Evolutionary conservation across 2,329 filamentous ascomycete genomes (phyloP).

Genomic region (Bipolaris sorokiniana): DNA sequence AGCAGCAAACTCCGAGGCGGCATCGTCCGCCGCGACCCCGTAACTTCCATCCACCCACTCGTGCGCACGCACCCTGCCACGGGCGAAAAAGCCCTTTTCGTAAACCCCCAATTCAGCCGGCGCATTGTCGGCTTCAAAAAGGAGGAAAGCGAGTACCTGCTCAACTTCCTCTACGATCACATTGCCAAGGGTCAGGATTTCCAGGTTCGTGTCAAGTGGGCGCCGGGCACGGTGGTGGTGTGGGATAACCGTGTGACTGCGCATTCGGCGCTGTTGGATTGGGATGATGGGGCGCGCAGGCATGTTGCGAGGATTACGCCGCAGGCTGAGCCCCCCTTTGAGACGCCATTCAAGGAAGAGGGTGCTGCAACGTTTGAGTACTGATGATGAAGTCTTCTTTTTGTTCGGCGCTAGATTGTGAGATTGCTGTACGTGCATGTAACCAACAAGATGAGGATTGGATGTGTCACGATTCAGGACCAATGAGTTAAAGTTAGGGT

Average conservation of each 20-base stretch:
- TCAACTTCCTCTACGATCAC: slow-evolving; percentile 80
- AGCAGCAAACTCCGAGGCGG: slow-evolving; percentile 70
- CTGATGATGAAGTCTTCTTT: neutral
- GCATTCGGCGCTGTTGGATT: slow-evolving; percentile 81
- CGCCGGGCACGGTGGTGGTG: slow-evolving; percentile 77
- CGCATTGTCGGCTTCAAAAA: slow-evolving; percentile 83
- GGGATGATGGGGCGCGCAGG: slow-evolving; percentile 77
- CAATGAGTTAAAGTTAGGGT: neutral
- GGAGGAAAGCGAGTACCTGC: slow-evolving; percentile 78
- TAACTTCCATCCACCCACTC: slow-evolving; percentile 76
- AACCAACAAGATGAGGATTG: neutral
- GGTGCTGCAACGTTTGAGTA: slow-evolving; percentile 28
- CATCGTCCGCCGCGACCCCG: slow-evolving; percentile 76
- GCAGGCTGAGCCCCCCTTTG: slow-evolving; percentile 77
- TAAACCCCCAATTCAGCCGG: slow-evolving; percentile 85
- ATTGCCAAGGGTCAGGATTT: slow-evolving; percentile 74
- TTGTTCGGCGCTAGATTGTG: no score
- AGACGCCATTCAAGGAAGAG: slow-evolving; percentile 60
- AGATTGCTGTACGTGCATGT: neutral
- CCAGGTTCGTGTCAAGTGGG: slow-evolving; percentile 78
- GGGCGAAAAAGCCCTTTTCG: slow-evolving; percentile 81
- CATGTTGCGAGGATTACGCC: slow-evolving; percentile 84
- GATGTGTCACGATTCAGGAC: neutral
- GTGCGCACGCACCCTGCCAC: slow-evolving; percentile 80
- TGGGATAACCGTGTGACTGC: slow-evolving; percentile 85